Evolutionary conservation across 495 filamentous ascomycete species (phyloP).

Genomic region (Extremus antarcticus): DNA sequence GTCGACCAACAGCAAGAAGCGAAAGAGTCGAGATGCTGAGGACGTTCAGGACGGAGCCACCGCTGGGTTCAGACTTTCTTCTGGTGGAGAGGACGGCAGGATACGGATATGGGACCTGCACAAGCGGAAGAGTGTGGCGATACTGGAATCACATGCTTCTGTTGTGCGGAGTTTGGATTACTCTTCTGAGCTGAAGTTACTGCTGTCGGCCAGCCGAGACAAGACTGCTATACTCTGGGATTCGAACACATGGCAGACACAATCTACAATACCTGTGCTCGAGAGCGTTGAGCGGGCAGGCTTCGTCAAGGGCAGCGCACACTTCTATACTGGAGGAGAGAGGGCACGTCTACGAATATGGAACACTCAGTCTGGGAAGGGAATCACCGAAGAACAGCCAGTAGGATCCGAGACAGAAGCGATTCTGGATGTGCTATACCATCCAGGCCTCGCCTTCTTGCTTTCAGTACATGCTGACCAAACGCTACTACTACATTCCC

Average conservation of each 20-base stretch:
- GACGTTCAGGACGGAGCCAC: conserved; percentile 33
- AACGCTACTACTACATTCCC: conserved; percentile 66
- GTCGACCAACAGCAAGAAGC: conserved; percentile 35
- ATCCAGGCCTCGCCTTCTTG: conserved; percentile 48
- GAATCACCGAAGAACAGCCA: conserved; percentile 61
- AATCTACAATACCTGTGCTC: conserved; percentile 69
- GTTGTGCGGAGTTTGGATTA: conserved; percentile 79
- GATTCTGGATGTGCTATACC: conserved; percentile 61
- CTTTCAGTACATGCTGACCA: conserved; percentile 84
- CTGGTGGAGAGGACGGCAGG: conserved; percentile 85
- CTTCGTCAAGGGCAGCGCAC: conserved; percentile 56
- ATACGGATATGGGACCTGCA: conserved; percentile 84
- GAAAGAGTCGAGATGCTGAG: conserved; percentile 38
- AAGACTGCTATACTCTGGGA: conserved; percentile 92
- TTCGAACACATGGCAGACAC: conserved; percentile 68
- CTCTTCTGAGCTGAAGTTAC: conserved; percentile 55
- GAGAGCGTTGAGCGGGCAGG: conserved; percentile 77
- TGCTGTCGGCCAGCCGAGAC: conserved; percentile 87
- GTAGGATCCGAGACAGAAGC: conserved; percentile 62
- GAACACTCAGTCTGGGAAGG: conserved; percentile 61
- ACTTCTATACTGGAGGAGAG: conserved; percentile 78
- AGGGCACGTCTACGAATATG: conserved; percentile 74
- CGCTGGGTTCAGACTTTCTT: conserved; percentile 66
- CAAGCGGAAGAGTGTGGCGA: conserved; percentile 64
- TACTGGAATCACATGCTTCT: conserved; percentile 84